Evolutionary conservation across 2,329 filamentous ascomycete species (phyloP).

Genomic region (Harringtonia aguacate): DNA sequence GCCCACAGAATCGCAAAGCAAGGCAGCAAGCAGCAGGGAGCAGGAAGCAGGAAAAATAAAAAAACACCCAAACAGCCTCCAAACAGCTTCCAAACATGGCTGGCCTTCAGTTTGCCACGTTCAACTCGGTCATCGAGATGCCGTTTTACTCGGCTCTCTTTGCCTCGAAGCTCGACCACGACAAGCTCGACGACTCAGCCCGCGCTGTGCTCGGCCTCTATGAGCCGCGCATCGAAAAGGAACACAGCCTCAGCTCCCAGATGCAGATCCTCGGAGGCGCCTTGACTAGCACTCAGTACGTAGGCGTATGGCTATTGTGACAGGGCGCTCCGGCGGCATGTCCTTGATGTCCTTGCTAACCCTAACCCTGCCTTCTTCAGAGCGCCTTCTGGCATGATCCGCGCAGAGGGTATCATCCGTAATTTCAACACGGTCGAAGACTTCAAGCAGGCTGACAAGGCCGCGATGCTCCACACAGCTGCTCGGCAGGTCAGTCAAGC

Average conservation of each 20-base stretch:
- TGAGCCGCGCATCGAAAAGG: slow-evolving; percentile 63
- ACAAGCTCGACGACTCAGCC: slow-evolving; percentile 90
- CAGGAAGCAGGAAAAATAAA: too few species aligned
- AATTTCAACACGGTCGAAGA: slow-evolving; percentile 96
- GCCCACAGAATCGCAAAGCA: too few species aligned
- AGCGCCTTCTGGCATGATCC: slow-evolving; percentile 55
- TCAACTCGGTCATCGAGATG: slow-evolving; percentile 87
- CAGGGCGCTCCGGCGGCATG: too few species aligned
- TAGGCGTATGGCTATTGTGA: slow-evolving; percentile 14
- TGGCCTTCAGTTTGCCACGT: slow-evolving; percentile 65
- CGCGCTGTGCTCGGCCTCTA: slow-evolving; percentile 81
- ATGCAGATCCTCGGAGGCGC: slow-evolving; percentile 88
- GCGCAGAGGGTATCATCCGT: slow-evolving; percentile 86
- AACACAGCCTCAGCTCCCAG: slow-evolving; percentile 66
- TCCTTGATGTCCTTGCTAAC: background rate
- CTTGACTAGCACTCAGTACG: slow-evolving; percentile 72
- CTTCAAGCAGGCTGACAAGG: slow-evolving; percentile 76
- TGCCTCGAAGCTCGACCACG: slow-evolving; percentile 87
- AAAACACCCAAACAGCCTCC: too few species aligned
- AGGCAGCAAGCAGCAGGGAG: too few species aligned
- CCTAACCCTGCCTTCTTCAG: slow-evolving; percentile 3
- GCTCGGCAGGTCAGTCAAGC: slow-evolving; percentile 56
- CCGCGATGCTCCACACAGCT: slow-evolving; percentile 64
- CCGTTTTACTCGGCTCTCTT: slow-evolving; percentile 94
- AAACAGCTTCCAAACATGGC: slow-evolving; percentile 35